These are phyloP conservation scores for Pholiota adiposa DNA, from an alignment of 1,284 basidiomycete genomes.

Conservation along the genomic window DNA sequence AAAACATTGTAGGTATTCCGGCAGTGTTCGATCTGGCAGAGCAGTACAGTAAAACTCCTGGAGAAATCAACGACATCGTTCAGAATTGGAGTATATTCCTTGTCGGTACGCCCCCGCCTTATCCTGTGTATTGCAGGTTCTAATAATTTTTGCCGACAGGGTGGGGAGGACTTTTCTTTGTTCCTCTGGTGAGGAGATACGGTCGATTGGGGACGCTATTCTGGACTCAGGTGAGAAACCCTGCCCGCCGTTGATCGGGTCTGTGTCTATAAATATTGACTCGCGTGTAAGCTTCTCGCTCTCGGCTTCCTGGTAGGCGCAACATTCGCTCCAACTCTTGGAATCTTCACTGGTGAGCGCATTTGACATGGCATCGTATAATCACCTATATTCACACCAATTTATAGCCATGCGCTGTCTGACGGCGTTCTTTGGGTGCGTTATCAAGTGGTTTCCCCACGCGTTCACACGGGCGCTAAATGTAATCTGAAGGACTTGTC, in stretches of 20 bases:
- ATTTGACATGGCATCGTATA: not conserved
- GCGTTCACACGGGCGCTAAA: conserved; percentile 56
- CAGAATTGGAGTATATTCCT: conserved; percentile 57
- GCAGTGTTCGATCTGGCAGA: conserved; percentile 57
- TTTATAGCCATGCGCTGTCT: conserved; percentile 64
- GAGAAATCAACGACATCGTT: conserved; percentile 57
- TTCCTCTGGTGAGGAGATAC: conserved; percentile 60
- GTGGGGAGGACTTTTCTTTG: conserved; percentile 63
- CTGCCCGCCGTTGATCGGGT: too few species aligned
- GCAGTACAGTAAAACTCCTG: conserved; percentile 55
- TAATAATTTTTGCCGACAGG: too few species aligned
- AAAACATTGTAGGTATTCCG: conserved; percentile 49
- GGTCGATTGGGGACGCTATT: conserved; percentile 66
- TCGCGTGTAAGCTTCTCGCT: conserved; percentile 41
- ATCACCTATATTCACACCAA: not conserved
- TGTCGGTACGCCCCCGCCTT: conserved; percentile 36
- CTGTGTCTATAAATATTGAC: not conserved
- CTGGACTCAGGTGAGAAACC: conserved; percentile 53
- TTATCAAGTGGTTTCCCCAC: not conserved
- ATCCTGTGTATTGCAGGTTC: not conserved
- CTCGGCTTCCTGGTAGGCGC: conserved; percentile 54
- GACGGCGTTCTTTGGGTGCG: conserved; percentile 67
- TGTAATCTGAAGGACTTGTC: conserved; percentile 44
- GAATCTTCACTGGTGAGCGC: conserved; percentile 51
- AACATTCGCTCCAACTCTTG: conserved; percentile 56